Base-by-base conservation (phyloP, 1,284 basidiomycete genomes). In the Clitocybe nebularis region DNA sequence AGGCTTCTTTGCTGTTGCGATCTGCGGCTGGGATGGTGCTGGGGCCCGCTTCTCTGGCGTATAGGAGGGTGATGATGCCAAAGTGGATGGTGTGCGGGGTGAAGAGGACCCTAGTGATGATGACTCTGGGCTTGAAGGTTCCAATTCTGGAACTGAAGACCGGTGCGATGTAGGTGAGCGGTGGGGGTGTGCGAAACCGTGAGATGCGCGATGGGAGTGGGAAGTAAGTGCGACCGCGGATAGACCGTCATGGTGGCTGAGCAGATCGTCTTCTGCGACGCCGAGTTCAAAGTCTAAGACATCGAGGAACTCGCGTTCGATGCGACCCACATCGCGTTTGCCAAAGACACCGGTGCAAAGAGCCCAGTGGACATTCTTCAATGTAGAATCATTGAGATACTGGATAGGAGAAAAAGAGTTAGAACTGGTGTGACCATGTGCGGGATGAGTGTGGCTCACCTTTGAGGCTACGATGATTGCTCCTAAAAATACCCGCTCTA, bases 311-410 rank as follows among this genome's bases (percentile, higher is more conserved):
- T 86, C 83, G 52, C 83, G 76, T 60, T 86, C 84, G 53, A 87
- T 85, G 50, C 84, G 76, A 22, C 83, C 83, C 16, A 86, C 75
- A 54, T 87, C 84, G 14, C 82, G 75, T 57, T 84, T 85, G 56
- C 84, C 84, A 55, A 87, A 86, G 23, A 87, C 79, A 39, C 83
- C 82, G 0, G 84, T 86, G 64, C 84, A 86, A 9, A 84, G 66
- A 8, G 84, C 82, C 83, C 83, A 86, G 61, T 86, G 83, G 13
- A 84, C 68, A 58, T 86, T 86, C 69, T 86, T 86, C 13, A 86
- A 68, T 9, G 84, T 84, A 13, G 81, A 84, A 55, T 86, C 83
- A 54, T 87, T 84, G 19, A 78, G 62, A 53, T 86, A 86, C 82
- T 85, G 47, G 23, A 33, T 25, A 33, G 35, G 39, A 44, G 21